These are phyloP conservation scores for Neoascochyta sp. DNA, from an alignment of 2,329 filamentous ascomycete genomes.

Conservation along the genomic window DNA sequence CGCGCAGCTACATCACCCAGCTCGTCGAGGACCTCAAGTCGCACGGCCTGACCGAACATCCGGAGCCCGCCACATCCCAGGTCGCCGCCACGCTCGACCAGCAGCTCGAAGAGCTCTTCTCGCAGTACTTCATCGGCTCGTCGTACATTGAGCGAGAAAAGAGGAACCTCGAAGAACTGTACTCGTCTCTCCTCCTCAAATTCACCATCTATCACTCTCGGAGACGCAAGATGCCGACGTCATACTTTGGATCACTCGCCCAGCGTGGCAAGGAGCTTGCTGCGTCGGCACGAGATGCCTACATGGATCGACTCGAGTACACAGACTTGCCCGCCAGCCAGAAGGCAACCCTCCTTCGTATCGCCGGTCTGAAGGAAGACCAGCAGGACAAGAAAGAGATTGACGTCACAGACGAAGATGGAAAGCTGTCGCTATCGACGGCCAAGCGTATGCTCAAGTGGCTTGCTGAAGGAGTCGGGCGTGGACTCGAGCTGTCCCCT, in stretches of 20 bases:
- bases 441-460: conserved; percentile 98
- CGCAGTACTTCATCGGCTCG: conserved; percentile 62
- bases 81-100: conserved; percentile 69
- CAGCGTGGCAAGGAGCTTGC: conserved; percentile 87
- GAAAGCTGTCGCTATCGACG: conserved; percentile 73
- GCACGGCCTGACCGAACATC: conserved; percentile 92
- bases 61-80: conserved; percentile 82
- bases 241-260: conserved; percentile 87
- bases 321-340: conserved; percentile 85
- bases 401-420: conserved; percentile 87
- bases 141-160: conserved; percentile 65
- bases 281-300: conserved; percentile 83
- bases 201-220: conserved; percentile 92
- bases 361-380: conserved; percentile 76
- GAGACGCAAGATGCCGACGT: conserved; percentile 81
- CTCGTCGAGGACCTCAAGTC: conserved; percentile 90
- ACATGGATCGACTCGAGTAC: conserved; percentile 82
- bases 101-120: conserved; percentile 63
- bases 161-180: conserved; percentile 70
- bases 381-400: conserved; percentile 78
- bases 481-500: conserved; percentile 85
- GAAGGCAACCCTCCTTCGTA: conserved; percentile 82
- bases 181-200: conserved; percentile 91
- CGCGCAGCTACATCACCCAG: conserved; percentile 79
- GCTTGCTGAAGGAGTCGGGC: conserved; percentile 90